Evolutionary conservation across 176 grass and related monocot species (phyloP).

Genomic region (Thalia dealbata): DNA sequence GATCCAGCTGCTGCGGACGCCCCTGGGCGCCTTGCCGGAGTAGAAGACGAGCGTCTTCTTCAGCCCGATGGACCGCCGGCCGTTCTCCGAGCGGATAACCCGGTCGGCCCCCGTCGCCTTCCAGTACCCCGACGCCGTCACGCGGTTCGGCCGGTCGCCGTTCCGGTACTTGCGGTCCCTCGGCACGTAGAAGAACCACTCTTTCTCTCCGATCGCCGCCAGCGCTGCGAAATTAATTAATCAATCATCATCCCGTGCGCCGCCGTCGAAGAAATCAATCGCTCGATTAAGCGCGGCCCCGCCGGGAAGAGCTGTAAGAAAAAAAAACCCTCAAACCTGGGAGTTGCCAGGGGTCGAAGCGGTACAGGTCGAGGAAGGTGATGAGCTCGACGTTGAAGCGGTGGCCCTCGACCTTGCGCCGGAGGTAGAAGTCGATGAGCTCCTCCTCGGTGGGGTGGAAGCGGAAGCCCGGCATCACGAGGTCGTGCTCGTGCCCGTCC

Average conservation of each 20-base stretch:
- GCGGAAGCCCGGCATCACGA: constrained; percentile 91
- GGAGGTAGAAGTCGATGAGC: constrained; percentile 98
- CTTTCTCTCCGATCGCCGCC: constrained; percentile 96
- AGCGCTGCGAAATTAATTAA: constrained; percentile 43
- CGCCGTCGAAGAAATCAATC: too few species aligned
- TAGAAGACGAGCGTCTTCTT: constrained; percentile 99
- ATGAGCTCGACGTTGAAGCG: constrained; percentile 97
- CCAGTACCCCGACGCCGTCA: constrained; percentile 94
- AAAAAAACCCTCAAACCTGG: too few species aligned
- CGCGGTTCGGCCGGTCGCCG: constrained; percentile 87
- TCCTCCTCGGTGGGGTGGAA: constrained; percentile 99
- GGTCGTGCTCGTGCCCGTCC: constrained; percentile 62
- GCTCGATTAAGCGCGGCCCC: too few species aligned
- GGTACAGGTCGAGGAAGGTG: constrained; percentile 90
- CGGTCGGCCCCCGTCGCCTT: constrained; percentile 93
- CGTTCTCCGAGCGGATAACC: constrained; percentile 55
- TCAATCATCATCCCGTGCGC: too few species aligned
- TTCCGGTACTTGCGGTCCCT: constrained; percentile 94
- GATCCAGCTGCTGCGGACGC: constrained; percentile 80
- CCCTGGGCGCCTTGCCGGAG: constrained; percentile 96
- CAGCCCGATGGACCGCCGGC: constrained; percentile 54
- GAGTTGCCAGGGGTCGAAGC: constrained; percentile 95
- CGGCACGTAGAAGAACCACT: constrained; percentile 98
- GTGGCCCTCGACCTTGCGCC: constrained; percentile 89
- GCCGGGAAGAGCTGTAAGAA: too few species aligned